Evolutionary conservation across 345 rosid genomes (phyloP), one percentile per base, ranked within the genome.

Genomic region (Boechera divaricarpa): DNA sequence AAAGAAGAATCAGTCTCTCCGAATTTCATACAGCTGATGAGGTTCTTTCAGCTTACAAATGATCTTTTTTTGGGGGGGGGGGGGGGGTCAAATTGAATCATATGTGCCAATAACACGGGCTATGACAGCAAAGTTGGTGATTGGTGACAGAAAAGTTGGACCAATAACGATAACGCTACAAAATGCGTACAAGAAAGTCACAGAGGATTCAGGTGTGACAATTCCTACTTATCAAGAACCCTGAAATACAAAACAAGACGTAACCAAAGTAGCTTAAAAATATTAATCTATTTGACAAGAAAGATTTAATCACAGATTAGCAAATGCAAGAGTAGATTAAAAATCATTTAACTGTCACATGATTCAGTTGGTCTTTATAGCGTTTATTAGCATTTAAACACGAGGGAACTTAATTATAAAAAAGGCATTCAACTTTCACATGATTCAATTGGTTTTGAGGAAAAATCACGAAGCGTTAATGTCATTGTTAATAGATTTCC

Each of bases 21-120:
- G 97, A 93, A 75, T 90, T 93, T 67, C 97, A 93, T 63, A 85
- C 92, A 59, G 96, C 97, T 38, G 90, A 93, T 76, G 98, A 93
- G 97, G 97, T 91, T 65, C 58, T 57, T 21, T 8, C 18, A 42
- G 16, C 63, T 54, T 39, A 16, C 16, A 16, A 16, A 16, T 16
- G 16, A 16, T 16, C 16, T 16, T 16, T 16, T 16, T 16, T 16
- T 16, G 16, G 16, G 16, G 16, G 16, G 16, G 16, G 16, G 16
- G 16, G 16, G 16, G 16, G 16, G 6, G 4, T 33, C 32, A 39
- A 15, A 63, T 26, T 12, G 16, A 16, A 16, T 16, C 16, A 16
- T 16, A 16, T 16, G 16, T 16, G 16, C 16, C 16, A 16, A 16
- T 16, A 16, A 16, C 16, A 16, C 16, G 16, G 16, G 16, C 16